phyloP scores from a whole-genome alignment of 768 basidiomycete genomes.

The Leccinum disarticulatum region DNA sequence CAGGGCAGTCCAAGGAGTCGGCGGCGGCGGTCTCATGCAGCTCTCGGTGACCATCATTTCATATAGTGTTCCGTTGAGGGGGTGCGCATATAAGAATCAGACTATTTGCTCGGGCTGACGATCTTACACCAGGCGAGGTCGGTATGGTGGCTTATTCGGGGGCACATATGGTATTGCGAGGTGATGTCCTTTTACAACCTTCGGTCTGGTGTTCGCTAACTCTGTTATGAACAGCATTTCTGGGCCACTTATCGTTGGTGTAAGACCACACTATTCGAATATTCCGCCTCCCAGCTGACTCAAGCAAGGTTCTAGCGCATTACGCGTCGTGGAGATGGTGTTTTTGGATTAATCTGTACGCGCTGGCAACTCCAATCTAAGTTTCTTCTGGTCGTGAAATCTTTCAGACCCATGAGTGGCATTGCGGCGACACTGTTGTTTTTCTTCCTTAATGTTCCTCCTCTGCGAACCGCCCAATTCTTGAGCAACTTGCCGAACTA shows the following conservation, averaged over 20 bases:
- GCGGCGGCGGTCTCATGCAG: constrained; percentile 76
- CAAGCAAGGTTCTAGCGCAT: constrained; percentile 59
- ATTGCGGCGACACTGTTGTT: constrained; percentile 59
- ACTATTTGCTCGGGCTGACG: background rate
- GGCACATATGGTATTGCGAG: background rate
- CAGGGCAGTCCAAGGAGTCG: constrained; percentile 81
- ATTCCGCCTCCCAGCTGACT: background rate
- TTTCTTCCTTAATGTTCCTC: constrained; percentile 78
- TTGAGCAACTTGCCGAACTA: constrained; percentile 58
- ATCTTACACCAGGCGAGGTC: background rate
- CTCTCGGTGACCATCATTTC: constrained; percentile 75
- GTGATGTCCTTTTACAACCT: background rate
- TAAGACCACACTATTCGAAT: constrained; percentile 35
- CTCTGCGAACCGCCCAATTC: constrained; percentile 55
- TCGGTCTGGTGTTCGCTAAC: constrained; percentile 31
- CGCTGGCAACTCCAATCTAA: background rate
- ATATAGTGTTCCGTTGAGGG: constrained; percentile 79
- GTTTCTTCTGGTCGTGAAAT: background rate
- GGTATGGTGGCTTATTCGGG: background rate
- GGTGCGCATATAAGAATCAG: constrained; percentile 43
- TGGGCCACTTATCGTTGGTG: constrained; percentile 82
- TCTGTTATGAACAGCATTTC: constrained; percentile 44
- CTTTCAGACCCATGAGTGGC: constrained; percentile 65
- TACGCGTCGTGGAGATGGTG: constrained; percentile 83
- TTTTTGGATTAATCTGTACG: constrained; percentile 40